These are phyloP conservation scores for Trichoderma citrinoviride DNA, from an alignment of 2,329 filamentous ascomycete species.

Conservation along the genomic window DNA sequence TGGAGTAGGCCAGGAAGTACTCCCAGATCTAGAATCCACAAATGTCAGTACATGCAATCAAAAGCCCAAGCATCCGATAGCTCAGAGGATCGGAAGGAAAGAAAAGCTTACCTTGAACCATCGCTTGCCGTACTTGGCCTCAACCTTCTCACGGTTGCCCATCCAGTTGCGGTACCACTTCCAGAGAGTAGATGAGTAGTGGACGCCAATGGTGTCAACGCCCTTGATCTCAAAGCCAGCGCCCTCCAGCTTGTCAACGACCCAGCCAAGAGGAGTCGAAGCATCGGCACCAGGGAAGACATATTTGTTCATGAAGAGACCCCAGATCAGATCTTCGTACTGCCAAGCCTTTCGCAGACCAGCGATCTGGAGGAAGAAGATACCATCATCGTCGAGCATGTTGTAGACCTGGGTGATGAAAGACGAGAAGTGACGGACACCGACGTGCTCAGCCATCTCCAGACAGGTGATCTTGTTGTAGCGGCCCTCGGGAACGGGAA, in stretches of 20 bases:
- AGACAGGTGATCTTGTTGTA: conserved; percentile 97
- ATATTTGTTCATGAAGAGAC: conserved; percentile 99
- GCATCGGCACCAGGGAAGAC: conserved; percentile 97
- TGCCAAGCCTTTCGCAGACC: conserved; percentile 95
- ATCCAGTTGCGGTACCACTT: conserved; percentile 99
- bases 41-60: not conserved
- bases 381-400: conserved; percentile 94
- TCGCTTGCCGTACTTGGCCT: conserved; percentile 88
- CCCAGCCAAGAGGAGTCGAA: conserved; percentile 86
- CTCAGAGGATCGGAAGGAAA: not conserved
- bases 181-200: conserved; percentile 97
- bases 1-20: conserved; percentile 83
- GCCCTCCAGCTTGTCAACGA: conserved; percentile 79
- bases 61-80: no score
- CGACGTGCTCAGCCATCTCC: conserved; percentile 98
- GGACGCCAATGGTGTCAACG: conserved; percentile 90
- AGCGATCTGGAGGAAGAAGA: conserved; percentile 94
- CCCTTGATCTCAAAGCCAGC: conserved; percentile 73
- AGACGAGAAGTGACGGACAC: conserved; percentile 77
- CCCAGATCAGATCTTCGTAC: conserved; percentile 97
- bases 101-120: conserved; percentile 82
- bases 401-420: conserved; percentile 88
- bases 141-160: conserved; percentile 85
- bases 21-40: conserved; percentile 72
- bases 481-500: conserved; percentile 64